These are phyloP conservation scores for Hanseniaspora jakobsenii DNA, from an alignment of 805 yeast genomes.

Conservation along the genomic window DNA sequence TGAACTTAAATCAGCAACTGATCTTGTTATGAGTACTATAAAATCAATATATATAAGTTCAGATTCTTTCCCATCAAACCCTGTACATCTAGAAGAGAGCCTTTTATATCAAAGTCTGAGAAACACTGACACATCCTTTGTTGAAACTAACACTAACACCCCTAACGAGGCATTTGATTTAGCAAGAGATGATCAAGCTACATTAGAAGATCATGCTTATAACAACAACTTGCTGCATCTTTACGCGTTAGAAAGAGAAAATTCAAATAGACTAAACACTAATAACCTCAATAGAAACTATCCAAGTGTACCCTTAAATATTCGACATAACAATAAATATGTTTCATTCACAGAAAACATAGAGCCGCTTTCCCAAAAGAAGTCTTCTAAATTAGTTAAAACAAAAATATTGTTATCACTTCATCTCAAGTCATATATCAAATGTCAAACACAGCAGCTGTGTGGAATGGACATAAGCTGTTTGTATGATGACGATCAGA, in stretches of 20 bases:
- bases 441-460: conserved; percentile 45
- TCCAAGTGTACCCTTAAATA: too few relatives aligned
- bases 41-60: background rate
- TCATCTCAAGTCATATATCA: conserved; percentile 20
- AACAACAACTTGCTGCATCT: too few relatives aligned
- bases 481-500: conserved; percentile 24
- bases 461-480: conserved; percentile 35
- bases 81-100: background rate
- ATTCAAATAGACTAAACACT: too few relatives aligned
- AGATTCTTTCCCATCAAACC: background rate
- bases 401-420: background rate
- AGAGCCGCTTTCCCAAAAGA: too few relatives aligned
- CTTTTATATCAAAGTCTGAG: too few relatives aligned
- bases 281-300: too few relatives aligned
- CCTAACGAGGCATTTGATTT: background rate
- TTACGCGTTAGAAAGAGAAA: too few relatives aligned
- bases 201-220: too few relatives aligned
- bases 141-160: background rate
- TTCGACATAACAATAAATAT: too few relatives aligned
- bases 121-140: background rate
- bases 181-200: too few relatives aligned
- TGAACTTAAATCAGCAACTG: background rate
- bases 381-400: background rate
- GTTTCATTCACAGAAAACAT: too few relatives aligned
- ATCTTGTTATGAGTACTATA: background rate